These are phyloP conservation scores for Colletotrichum falcatum DNA, from an alignment of 2,329 filamentous ascomycete species.

Conservation along the genomic window DNA sequence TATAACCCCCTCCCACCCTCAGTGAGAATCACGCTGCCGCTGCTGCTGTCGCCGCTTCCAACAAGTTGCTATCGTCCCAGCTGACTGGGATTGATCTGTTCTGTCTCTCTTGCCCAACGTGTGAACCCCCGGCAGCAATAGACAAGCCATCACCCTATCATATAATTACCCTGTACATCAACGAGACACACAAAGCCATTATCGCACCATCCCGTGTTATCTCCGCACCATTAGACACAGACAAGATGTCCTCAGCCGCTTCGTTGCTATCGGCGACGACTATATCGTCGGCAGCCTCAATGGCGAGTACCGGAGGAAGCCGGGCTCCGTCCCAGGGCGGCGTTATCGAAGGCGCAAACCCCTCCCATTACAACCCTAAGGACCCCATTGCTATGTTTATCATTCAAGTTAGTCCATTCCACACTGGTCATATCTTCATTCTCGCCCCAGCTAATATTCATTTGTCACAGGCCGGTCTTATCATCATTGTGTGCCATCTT, in stretches of 20 bases:
- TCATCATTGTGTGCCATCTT: constrained; percentile 60
- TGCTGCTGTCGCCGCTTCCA: not conserved
- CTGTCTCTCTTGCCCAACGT: not conserved
- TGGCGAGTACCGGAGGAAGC: constrained; percentile 42
- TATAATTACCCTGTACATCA: not conserved
- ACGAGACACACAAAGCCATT: not conserved
- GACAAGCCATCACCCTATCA: not conserved
- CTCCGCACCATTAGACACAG: not conserved
- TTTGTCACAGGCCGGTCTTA: constrained; percentile 54
- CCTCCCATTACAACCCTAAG: constrained; percentile 74
- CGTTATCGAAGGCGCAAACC: constrained; percentile 78
- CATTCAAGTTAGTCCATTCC: constrained; percentile 66
- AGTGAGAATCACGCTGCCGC: not conserved
- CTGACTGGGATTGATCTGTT: not conserved
- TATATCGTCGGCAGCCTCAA: constrained; percentile 46
- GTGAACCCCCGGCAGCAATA: not conserved
- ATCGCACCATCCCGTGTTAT: not conserved
- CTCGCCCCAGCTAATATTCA: not conserved
- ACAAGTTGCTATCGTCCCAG: not conserved
- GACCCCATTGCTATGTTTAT: constrained; percentile 83
- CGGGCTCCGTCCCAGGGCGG: constrained; percentile 63
- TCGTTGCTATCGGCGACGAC: constrained; percentile 38
- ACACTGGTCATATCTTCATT: not conserved
- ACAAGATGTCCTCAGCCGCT: constrained; percentile 28
- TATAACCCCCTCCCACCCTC: not conserved